These are phyloP conservation scores for Tetrapisispora phaffii DNA, from an alignment of 805 yeast species.

Conservation along the genomic window DNA sequence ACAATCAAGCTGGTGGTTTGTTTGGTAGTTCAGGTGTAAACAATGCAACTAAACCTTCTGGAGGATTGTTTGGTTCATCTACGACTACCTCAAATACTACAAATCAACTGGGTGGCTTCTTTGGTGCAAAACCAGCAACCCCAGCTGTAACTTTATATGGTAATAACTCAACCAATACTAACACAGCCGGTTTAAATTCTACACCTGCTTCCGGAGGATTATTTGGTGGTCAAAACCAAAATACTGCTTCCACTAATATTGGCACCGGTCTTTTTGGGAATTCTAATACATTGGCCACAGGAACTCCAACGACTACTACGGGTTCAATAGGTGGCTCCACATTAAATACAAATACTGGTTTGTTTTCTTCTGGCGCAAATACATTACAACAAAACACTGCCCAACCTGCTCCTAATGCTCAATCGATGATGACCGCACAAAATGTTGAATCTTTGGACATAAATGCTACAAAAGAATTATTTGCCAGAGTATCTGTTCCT, in stretches of 20 bases:
- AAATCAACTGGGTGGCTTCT: slow-evolving; percentile 20
- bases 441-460: background rate
- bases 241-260: slow-evolving; percentile 7
- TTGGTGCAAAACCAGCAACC: slow-evolving; percentile 23
- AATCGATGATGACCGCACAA: slow-evolving; percentile 13
- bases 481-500: slow-evolving; percentile 31
- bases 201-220: slow-evolving; percentile 24
- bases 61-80: slow-evolving; percentile 28
- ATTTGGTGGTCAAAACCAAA: slow-evolving; percentile 17
- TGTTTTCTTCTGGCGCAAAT: background rate
- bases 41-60: slow-evolving; percentile 4
- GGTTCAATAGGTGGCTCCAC: slow-evolving; percentile 1
- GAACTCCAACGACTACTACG: slow-evolving; percentile 6
- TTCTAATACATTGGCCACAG: slow-evolving; percentile 14
- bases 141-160: slow-evolving; percentile 30
- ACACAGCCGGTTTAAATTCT: background rate
- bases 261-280: slow-evolving; percentile 36
- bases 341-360: background rate
- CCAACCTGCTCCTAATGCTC: slow-evolving; percentile 34
- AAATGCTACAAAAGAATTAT: slow-evolving; percentile 18
- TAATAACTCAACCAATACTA: slow-evolving; percentile 4
- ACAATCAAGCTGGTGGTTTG: slow-evolving; percentile 19
- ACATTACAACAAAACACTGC: background rate
- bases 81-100: slow-evolving; percentile 10
- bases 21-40: slow-evolving; percentile 11